These are phyloP conservation scores for Cardamine chenopodiifolia DNA, from an alignment of 345 rosid species.

Conservation along the genomic window DNA sequence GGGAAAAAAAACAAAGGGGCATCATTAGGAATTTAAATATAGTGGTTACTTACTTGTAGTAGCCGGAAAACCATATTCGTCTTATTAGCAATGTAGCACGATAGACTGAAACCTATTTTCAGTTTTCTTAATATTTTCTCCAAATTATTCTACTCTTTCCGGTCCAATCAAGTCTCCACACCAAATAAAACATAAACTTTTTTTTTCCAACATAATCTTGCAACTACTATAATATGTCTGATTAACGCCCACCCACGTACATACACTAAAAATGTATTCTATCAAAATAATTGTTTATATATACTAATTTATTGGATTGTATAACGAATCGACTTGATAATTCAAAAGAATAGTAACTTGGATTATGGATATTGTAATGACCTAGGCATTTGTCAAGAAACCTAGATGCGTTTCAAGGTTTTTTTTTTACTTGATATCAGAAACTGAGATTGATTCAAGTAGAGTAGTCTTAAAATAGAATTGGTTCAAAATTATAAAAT, in stretches of 20 bases:
- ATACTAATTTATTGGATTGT: neutral
- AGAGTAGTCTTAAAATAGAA: neutral
- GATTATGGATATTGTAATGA: neutral
- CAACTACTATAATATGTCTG: neutral
- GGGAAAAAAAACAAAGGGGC: neutral
- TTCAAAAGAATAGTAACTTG: neutral
- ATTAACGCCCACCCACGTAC: conserved; percentile 6
- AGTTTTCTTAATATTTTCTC: neutral
- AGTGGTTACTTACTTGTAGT: neutral
- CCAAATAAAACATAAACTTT: neutral
- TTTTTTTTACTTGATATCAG: neutral
- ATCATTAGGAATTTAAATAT: neutral
- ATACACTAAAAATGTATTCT: neutral
- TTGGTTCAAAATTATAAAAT: neutral
- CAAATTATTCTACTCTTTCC: neutral
- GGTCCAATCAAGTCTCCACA: conserved; percentile 6
- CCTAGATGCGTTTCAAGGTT: neutral
- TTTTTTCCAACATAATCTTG: no score
- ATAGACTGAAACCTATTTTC: neutral
- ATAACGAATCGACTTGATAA: neutral
- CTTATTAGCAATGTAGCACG: neutral
- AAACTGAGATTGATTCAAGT: neutral
- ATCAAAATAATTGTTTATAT: neutral
- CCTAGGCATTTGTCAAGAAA: neutral
- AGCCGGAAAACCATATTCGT: no score